phyloP scores from a whole-genome alignment of 768 basidiomycete species.

The Leccinum incarnatum region DNA sequence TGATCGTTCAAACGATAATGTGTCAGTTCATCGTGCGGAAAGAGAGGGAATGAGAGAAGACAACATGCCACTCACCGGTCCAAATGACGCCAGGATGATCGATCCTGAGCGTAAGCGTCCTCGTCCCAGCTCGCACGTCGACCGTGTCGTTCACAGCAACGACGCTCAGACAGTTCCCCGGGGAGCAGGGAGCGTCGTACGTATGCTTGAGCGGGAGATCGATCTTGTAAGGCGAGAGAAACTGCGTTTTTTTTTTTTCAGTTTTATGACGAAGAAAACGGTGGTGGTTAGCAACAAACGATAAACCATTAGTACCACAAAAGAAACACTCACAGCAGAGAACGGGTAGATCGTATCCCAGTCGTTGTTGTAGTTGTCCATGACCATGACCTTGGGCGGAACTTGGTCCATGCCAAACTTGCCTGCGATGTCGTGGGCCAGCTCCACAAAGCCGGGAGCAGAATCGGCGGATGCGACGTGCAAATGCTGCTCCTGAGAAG shows the following conservation, averaged over 20 bases:
- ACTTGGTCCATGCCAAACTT: constrained; percentile 51
- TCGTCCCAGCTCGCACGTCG: constrained; percentile 56
- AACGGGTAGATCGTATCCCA: constrained; percentile 89
- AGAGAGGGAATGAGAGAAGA: background rate
- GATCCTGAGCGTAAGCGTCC: constrained; percentile 66
- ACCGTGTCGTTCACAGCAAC: constrained; percentile 54
- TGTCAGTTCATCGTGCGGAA: background rate
- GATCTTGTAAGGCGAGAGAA: constrained; percentile 83
- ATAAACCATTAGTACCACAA: background rate
- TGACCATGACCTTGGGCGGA: constrained; percentile 45
- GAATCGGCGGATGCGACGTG: constrained; percentile 83
- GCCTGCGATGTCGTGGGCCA: constrained; percentile 60
- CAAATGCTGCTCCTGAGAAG: constrained; percentile 65
- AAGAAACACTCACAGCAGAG: constrained; percentile 50
- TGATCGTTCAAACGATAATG: no score
- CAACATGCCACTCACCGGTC: constrained; percentile 54
- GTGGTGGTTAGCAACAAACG: background rate
- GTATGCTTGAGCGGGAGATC: constrained; percentile 49
- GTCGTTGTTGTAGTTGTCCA: constrained; percentile 79
- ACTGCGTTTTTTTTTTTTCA: constrained; percentile 40
- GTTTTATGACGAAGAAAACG: background rate
- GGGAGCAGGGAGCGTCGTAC: constrained; percentile 52
- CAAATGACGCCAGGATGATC: constrained; percentile 82
- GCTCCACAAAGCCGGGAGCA: constrained; percentile 66
- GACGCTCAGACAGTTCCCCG: constrained; percentile 47